These are phyloP conservation scores for Bullera alba DNA, from an alignment of 768 basidiomycete genomes.

Conservation along the genomic window DNA sequence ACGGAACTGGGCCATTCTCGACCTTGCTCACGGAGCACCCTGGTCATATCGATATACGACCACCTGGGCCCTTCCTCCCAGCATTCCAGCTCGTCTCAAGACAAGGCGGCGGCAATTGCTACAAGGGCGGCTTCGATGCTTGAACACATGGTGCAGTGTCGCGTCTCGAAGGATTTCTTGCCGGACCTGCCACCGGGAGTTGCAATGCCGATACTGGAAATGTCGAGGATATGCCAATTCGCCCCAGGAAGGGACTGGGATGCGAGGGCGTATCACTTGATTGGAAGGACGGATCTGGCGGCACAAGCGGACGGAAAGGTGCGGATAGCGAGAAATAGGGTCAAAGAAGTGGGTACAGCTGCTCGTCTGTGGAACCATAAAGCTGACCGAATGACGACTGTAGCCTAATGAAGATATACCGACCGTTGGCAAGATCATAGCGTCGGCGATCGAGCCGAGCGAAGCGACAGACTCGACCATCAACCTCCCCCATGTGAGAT, in stretches of 20 bases:
- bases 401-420: conserved; percentile 4
- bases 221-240: conserved; percentile 72
- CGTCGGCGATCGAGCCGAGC: conserved; percentile 52
- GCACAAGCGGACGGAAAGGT: conserved; percentile 40
- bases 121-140: conserved; percentile 12
- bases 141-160: conserved; percentile 19
- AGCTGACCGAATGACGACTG: neutral
- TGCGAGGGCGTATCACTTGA: conserved; percentile 58
- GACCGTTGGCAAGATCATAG: conserved; percentile 15
- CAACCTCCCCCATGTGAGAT: conserved; percentile 65
- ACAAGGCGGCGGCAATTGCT: neutral
- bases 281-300: conserved; percentile 70
- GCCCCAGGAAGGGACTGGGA: conserved; percentile 71
- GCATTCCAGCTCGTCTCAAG: neutral
- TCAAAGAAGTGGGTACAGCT: conserved; percentile 9
- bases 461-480: conserved; percentile 51
- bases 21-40: conserved; percentile 11
- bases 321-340: neutral
- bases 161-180: conserved; percentile 26
- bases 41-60: conserved; percentile 18
- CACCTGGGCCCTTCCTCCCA: conserved; percentile 1
- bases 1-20: conserved; percentile 12
- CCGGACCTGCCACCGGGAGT: conserved; percentile 31
- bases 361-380: no score
- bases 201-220: conserved; percentile 68